Evolutionary conservation across 441 rosid species (phyloP), one percentile per base, ranked within the genome.

Genomic region (Arabidopsis hybrid): DNA sequence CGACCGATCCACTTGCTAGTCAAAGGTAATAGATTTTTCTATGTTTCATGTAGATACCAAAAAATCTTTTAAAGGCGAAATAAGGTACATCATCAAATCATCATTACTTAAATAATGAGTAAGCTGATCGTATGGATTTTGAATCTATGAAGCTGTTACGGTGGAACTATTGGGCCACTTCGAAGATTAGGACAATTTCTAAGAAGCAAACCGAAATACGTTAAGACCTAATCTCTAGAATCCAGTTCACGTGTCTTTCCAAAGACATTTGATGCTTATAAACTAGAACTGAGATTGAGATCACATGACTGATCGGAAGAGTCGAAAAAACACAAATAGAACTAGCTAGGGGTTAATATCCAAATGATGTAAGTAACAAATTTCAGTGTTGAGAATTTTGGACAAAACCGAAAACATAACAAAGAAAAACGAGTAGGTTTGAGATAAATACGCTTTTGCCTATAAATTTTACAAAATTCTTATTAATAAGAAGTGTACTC

Each of bases 1-100:
- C 67, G 72, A 74, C 67, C 61, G 67, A 67, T 59, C 67, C 73
- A 67, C 69, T 60, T 60, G 73, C 51, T 43, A 67, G 68, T 67
- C 78, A 60, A 67, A 74, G 21, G 67, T 60, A 18, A 42, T 26
- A 7, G 49, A 21, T 21, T 2, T 58, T 18, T 18, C 2, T 3
- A 0, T 38, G 3, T 39, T 61, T 7, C 21, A 61, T 61, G 43
- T 13, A 2, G 63, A 36, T 26, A 61, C 66, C 2, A 40, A 29
- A 8, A 57, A 65, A 31, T 52, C 29, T 34, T 6, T 42, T 17
- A 3, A 53, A 31, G 11, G 34, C 42, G 4, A 49, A 71, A 39
- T 40, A 32, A 32, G 55, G 12, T 50, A 11, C 13, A 51, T 8
- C 26, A 62, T 52, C 21, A 31, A 51, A 38, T 21, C 35, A 35